Conservation (phyloP, 208 protist species). For the Trichomonas vaginalis region DNA sequence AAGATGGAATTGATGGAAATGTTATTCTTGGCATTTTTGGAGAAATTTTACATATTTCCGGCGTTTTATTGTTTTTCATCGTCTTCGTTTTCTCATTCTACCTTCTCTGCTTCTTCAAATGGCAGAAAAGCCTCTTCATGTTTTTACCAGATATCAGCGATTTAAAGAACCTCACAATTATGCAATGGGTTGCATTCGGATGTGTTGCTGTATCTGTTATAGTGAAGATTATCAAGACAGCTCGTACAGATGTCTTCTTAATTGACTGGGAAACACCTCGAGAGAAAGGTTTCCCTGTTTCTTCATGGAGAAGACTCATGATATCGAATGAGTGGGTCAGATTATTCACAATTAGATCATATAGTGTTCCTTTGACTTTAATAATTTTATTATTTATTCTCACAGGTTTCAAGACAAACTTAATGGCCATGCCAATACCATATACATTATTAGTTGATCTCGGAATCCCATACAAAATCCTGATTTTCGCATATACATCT, state of each 20-base stretch:
- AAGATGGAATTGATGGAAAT: not conserved
- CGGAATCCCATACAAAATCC: not conserved
- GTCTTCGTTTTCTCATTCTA: not conserved
- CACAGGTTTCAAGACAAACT: not conserved
- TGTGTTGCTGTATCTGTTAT: not conserved
- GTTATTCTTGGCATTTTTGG: not conserved
- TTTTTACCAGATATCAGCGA: not conserved
- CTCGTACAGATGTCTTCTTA: not conserved
- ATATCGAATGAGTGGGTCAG: not conserved
- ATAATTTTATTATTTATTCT: not conserved
- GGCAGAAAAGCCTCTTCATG: not conserved
- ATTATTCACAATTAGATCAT: not conserved
- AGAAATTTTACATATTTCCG: not conserved
- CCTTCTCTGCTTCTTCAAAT: not conserved
- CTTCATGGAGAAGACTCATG: not conserved
- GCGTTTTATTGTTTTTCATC: not conserved
- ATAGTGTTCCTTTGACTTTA: not conserved
- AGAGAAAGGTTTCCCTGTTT: not conserved
- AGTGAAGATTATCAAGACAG: not conserved
- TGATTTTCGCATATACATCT: not conserved
- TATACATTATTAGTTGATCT: not conserved
- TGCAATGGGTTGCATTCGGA: not conserved
- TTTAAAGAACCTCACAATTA: not conserved
- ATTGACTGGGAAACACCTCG: not conserved
- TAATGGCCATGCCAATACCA: not conserved